Percentiles rank a stretch among this genome's conserved stretches.
These are phyloP conservation scores for Cydonia oblonga DNA, from an alignment of 331 rosid species.

Conservation along the genomic window DNA sequence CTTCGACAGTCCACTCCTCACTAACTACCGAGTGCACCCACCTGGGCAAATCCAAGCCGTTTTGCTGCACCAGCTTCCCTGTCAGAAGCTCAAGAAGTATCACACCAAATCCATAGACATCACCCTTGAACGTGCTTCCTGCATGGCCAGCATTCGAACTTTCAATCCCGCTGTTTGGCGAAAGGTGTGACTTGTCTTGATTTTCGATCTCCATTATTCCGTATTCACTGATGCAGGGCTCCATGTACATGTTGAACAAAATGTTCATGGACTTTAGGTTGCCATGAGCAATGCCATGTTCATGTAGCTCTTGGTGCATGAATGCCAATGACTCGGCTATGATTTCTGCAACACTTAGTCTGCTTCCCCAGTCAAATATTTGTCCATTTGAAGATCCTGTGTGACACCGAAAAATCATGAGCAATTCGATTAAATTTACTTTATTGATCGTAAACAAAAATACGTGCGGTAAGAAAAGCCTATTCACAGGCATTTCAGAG, in stretches of 20 bases:
- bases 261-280: conserved; percentile 65
- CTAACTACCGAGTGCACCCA: conserved; percentile 54
- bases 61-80: conserved; percentile 50
- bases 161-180: conserved; percentile 5
- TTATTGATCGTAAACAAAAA: not conserved
- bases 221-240: conserved; percentile 52
- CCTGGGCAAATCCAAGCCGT: conserved; percentile 41
- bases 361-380: conserved; percentile 50
- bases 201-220: conserved; percentile 45
- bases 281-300: conserved; percentile 47
- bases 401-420: not conserved
- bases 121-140: conserved; percentile 31
- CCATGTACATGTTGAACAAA: conserved; percentile 44
- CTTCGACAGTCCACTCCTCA: conserved; percentile 65
- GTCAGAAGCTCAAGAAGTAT: conserved; percentile 59
- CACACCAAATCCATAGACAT: conserved; percentile 55
- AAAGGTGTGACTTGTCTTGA: conserved; percentile 11
- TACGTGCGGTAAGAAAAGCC: not conserved
- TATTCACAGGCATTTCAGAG: not conserved
- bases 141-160: conserved; percentile 9
- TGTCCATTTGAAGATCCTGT: conserved; percentile 41
- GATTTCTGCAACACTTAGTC: conserved; percentile 38
- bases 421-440: not conserved
- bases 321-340: conserved; percentile 44
- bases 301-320: conserved; percentile 47